A percentile compares a stretch with the other conserved stretches of the same genome.
Conservation (phyloP, 169 alveolate species). For the Theileria sp. region DNA sequence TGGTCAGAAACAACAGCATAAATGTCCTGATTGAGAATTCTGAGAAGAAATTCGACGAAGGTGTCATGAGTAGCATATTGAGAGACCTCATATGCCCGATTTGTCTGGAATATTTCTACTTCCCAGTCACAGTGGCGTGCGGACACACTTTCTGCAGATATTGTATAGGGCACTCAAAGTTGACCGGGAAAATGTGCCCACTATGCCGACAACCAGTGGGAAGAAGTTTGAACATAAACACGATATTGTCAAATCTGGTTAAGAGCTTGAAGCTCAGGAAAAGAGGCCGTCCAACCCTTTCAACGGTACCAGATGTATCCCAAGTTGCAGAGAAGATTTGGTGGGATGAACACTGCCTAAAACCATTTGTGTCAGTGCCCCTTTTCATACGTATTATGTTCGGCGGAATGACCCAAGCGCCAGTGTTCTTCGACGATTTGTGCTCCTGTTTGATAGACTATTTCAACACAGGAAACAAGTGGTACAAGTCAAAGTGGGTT, state of each 20-base stretch:
- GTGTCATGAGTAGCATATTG: conserved; percentile 41
- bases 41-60: conserved; percentile 47
- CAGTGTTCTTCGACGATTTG: conserved; percentile 79
- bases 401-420: conserved; percentile 69
- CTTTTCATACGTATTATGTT: conserved; percentile 73
- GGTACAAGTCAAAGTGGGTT: conserved; percentile 78
- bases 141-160: conserved; percentile 90
- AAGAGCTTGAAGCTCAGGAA: conserved; percentile 69
- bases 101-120: conserved; percentile 81
- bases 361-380: conserved; percentile 74
- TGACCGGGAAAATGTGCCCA: conserved; percentile 81
- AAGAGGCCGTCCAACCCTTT: conserved; percentile 30
- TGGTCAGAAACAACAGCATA: conserved; percentile 37
- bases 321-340: conserved; percentile 67
- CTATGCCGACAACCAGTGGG: conserved; percentile 86
- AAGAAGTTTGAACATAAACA: conserved; percentile 73
- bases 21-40: conserved; percentile 56
- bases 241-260: conserved; percentile 78
- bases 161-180: conserved; percentile 80
- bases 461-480: conserved; percentile 59
- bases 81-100: conserved; percentile 86
- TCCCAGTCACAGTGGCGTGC: conserved; percentile 86
- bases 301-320: conserved; percentile 40
- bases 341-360: conserved; percentile 79
- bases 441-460: conserved; percentile 74